Conservation (phyloP, 768 basidiomycete genomes). For the Cystobasidiopsis lactophilus region DNA sequence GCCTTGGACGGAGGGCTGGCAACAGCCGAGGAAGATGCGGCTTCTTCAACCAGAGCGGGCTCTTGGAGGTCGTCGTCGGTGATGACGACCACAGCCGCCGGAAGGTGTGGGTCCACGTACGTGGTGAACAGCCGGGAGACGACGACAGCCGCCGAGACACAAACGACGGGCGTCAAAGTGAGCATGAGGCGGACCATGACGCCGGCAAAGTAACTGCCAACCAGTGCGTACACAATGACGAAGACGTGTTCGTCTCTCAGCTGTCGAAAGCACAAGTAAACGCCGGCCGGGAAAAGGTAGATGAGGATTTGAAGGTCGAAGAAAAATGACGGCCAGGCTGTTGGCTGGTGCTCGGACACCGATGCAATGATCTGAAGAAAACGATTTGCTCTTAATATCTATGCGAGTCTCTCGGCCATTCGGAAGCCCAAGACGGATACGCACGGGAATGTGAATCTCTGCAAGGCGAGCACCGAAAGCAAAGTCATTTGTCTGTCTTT, state of each 20-base stretch:
- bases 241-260: slow-evolving; percentile 93
- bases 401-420: too few relatives aligned
- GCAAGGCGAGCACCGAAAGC: too few relatives aligned
- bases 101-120: slow-evolving; percentile 66
- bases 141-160: slow-evolving; percentile 76
- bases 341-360: slow-evolving; percentile 97
- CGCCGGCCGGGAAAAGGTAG: slow-evolving; percentile 92
- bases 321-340: slow-evolving; percentile 98
- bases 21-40: slow-evolving; percentile 7
- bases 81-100: slow-evolving; percentile 29
- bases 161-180: slow-evolving; percentile 88
- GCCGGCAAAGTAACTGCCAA: slow-evolving; percentile 94
- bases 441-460: slow-evolving; percentile 19
- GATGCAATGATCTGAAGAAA: slow-evolving; percentile 73
- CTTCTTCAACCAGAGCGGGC: background rate
- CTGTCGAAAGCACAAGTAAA: slow-evolving; percentile 77
- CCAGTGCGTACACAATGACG: slow-evolving; percentile 88
- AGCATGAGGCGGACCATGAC: slow-evolving; percentile 99
- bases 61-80: background rate
- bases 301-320: slow-evolving; percentile 97
- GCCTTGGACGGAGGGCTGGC: slow-evolving; percentile 30
- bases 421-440: background rate
- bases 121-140: slow-evolving; percentile 68
- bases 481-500: slow-evolving; percentile 35
- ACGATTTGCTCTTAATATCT: background rate